Conservation (phyloP, 495 filamentous ascomycete species). For the Aspergillus egyptiacus region DNA sequence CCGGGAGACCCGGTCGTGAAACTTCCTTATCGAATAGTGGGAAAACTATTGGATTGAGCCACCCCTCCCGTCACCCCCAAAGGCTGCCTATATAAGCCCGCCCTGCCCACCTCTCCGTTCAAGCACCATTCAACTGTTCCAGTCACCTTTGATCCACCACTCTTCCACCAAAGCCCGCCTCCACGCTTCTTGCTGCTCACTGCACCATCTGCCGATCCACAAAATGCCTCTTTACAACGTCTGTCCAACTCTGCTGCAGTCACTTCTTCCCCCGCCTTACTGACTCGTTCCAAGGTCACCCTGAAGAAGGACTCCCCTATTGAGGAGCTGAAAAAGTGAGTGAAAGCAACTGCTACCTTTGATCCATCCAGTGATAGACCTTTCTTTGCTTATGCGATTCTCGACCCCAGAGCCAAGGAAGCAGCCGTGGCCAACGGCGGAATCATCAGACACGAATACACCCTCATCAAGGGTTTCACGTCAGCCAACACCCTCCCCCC, state of each 20-base stretch:
- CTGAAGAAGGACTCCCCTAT: conserved; percentile 58
- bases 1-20: too few relatives aligned
- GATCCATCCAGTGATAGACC: conserved; percentile 1
- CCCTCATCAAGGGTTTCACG: conserved; percentile 85
- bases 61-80: conserved; percentile 10
- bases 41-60: conserved; percentile 5
- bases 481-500: conserved; percentile 40
- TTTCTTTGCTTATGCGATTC: too few relatives aligned
- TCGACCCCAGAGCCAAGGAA: conserved; percentile 62
- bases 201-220: conserved; percentile 3
- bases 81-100: conserved; percentile 8
- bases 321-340: conserved; percentile 60
- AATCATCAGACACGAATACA: conserved; percentile 75
- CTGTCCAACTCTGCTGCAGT: conserved; percentile 21
- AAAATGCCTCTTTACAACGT: conserved; percentile 72
- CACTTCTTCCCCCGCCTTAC: background rate
- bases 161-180: background rate
- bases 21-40: conserved; percentile 11
- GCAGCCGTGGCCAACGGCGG: conserved; percentile 64
- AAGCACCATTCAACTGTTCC: conserved; percentile 3
- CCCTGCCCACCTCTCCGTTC: conserved; percentile 6
- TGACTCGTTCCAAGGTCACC: conserved; percentile 57
- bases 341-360: background rate
- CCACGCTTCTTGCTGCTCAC: background rate
- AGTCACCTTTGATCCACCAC: conserved; percentile 1